Evolutionary conservation across 2,329 filamentous ascomycete species (phyloP), one percentile per base, ranked within the genome.

Genomic region (Lachnellula cervina): DNA sequence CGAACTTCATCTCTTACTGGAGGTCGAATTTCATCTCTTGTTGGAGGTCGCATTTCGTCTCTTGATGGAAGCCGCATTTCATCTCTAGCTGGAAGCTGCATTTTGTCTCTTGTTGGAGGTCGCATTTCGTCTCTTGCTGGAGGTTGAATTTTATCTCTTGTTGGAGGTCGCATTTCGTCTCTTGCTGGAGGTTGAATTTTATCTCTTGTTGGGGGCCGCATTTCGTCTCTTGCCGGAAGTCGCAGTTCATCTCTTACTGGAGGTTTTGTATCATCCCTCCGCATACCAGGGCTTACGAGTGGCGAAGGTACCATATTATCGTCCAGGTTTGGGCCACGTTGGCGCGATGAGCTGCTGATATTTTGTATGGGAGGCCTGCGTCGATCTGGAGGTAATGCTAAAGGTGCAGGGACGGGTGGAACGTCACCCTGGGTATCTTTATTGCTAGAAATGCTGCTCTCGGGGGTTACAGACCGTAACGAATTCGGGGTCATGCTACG

Each of bases 281-380:
- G 59, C 58, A 66, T 68, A 32, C 63, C 67, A 37, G 72, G 71
- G 44, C 69, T 71, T 35, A 66, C 66, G 6, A 71, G 57, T 16
- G 72, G 70, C 28, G 70, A 68, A 17, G 72, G 70, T 35, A 71
- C 65, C 47, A 69, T 65, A 55, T 64, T 67, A n/a, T 69, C 66
- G 28, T 52, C 62, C 8, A 59, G 55, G 34, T 57, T 62, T 43
- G 56, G 59, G 21, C 56, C 55, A 56, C 63, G 57, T 58, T 71
- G 69, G 8, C 69, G 68, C 44, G 67, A 35, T 34, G 55, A 59
- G 38, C 66, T 63, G 11, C 55, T 61, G 51, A 66, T 21, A 40
- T 55, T 64, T 55, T 64, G 64, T 58, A 70, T 66, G 45, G 69
- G 68, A 37, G 69, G 69, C 51, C 69, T 65, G 9, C 70, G 64